Base-by-base conservation (phyloP, 371 early-diverging fungal genomes). In the Actinomortierella ambigua region DNA sequence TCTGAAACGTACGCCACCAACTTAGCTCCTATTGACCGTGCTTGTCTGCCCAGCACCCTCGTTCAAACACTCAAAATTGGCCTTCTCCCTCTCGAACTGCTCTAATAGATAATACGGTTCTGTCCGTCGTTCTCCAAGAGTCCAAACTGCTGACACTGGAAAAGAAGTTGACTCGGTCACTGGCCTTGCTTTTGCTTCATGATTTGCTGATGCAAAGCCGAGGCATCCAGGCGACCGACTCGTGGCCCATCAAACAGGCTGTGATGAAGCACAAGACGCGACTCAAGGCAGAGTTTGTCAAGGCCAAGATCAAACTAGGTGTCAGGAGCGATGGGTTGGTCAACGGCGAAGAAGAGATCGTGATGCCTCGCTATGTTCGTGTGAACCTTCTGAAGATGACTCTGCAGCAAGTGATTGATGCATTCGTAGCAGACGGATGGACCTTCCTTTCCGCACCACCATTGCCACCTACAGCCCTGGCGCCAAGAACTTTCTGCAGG, bases 131-230 rank as follows among this genome's bases (percentile, higher is more conserved):
- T 14, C 27, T 62, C 57, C 83, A 82, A 53, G 85, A 83, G 23
- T 85, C 83, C 29, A 81, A 85, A 23, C 44, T 73, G 14, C 23
- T 73, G 63, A 59, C 66, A 20, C 23, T 68, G 54, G 73, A 67
- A 41, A 67, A 55, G 57, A 71, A 79, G 71, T 55, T 79, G 58
- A 80, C 79, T 11, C 75, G 78, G 57, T 80, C 81, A 3, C 50
- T 88, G 40, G 85, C 86, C 6, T 65, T 86, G 55, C 77, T 94
- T 0, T 83, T 96, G 28, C 80, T 90, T 18, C 93, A 95, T 67
- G 98, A 96, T 71, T 77, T 95, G 27, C 69, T 95, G 28, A 89
- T 96, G 69, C 88, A 91, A 18, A 84, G 81, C 40, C 82, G 91
- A 52, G 90, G 95, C 20, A 82, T 90, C 26, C 84, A 87, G 24